A percentile compares a stretch with the other conserved stretches of the same genome.
These are phyloP conservation scores for Exophiala calicioides DNA, from an alignment of 2,329 filamentous ascomycete genomes.

Conservation along the genomic window DNA sequence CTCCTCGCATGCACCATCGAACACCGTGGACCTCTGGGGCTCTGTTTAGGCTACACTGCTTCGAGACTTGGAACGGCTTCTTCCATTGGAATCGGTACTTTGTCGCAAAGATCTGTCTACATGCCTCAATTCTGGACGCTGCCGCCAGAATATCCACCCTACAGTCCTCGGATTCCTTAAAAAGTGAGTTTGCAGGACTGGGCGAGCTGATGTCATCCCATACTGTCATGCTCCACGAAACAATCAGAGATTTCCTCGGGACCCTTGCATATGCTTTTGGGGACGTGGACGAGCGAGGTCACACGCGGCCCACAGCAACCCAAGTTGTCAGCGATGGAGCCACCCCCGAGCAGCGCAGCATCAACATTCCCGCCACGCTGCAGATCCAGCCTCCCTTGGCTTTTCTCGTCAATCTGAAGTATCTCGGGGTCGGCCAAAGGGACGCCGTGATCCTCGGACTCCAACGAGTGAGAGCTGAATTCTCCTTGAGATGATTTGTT, in stretches of 20 bases:
- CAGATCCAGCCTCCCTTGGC: conserved; percentile 16
- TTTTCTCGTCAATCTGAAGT: conserved; percentile 17
- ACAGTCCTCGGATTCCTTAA: too few species aligned
- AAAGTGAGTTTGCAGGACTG: too few species aligned
- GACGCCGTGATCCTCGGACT: conserved; percentile 22
- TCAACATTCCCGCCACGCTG: conserved; percentile 16
- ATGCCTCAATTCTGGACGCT: conserved; percentile 18
- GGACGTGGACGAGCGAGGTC: conserved; percentile 17
- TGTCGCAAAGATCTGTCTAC: conserved; percentile 20
- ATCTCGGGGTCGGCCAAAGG: conserved; percentile 17
- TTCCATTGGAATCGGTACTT: conserved; percentile 25
- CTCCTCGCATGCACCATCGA: not conserved
- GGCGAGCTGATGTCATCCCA: conserved; percentile 6
- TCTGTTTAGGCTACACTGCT: conserved; percentile 15
- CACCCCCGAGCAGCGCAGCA: conserved; percentile 11
- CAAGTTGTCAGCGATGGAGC: conserved; percentile 15
- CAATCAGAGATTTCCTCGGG: conserved; percentile 18
- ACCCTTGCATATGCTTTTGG: conserved; percentile 19
- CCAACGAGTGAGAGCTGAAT: conserved; percentile 21
- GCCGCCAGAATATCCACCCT: conserved; percentile 3
- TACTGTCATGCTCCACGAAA: conserved; percentile 14
- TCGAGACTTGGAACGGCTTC: conserved; percentile 18
- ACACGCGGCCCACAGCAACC: conserved; percentile 5
- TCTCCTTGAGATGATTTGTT: conserved; percentile 14
- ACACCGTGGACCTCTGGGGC: conserved; percentile 14